Evolutionary conservation across 2,329 filamentous ascomycete species (phyloP), one percentile per base, ranked within the genome.

Genomic region (Aspergillus uvarum): DNA sequence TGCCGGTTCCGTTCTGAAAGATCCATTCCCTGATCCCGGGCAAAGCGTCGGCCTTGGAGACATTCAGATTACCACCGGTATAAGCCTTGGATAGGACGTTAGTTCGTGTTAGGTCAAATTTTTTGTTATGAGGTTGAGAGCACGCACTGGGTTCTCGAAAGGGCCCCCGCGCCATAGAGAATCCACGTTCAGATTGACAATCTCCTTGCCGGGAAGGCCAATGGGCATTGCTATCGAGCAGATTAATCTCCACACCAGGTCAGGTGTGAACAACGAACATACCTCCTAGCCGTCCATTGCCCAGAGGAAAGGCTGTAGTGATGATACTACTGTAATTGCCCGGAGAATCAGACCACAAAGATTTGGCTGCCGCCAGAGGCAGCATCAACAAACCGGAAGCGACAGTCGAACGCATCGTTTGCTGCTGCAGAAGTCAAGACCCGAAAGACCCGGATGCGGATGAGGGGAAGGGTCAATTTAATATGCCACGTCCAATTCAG

Each of bases 141-240:
- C 31, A 54, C 50, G 14, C 38, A 65, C 63, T 22, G 44, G 12
- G n/a, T 53, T 60, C 47, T 69, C 65, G 50, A 70, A 70, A 1
- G 68, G 68, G 1, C 70, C 70, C 7, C 70, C 70, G 7, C 59
- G 60, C 69, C 69, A 72, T 11, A 72, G 61, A 12, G 63, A 67
- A 55, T 72, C 70, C 47, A 69, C 54, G 29, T 71, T 71, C 12
- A 70, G 44, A 49, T 67, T 67, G 22, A 68, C 44, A 10, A 58
- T 59, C 22, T 66, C 65, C 11, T 53, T 52, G 19, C 51, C 61
- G n/a, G 54, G 50, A 2, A 59, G 10, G 2, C 66, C 67, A 2
- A 65, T 56, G 5, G 65, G 61, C 58, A 68, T 68, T 2, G 61
- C 67, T 67, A 22, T 51, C 38, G 19, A 16, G 8, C 6, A 8